Evolutionary conservation across 345 rosid genomes (phyloP), one percentile per base, ranked within the genome.

Genomic region (Corchorus capsularis): DNA sequence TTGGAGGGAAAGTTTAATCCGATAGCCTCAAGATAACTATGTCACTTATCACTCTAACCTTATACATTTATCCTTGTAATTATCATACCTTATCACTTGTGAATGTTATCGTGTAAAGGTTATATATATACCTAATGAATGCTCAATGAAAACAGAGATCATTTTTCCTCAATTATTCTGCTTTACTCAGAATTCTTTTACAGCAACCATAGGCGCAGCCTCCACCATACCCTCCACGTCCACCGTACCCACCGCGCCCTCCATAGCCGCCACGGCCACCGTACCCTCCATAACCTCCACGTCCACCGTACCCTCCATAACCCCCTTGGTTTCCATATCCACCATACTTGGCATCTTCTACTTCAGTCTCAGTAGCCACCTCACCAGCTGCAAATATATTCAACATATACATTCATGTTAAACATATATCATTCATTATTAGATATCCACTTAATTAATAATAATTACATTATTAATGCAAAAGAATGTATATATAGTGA

Each of bases 191-290:
- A n/a, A n/a, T n/a, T n/a, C n/a, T n/a, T n/a, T n/a, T n/a, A n/a
- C 74, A 75, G 50, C 70, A 82, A 17, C 85, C 78, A 37, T 15
- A 67, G 32, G 34, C 39, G 19, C 71, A 63, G 2, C 71, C 22
- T 19, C 63, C 63, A n/a, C 55, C 32, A 6, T 71, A 6, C 11
- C 67, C 61, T 32, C 75, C 64, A 15, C 39, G 8, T 9, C 56
- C 69, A 1, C 69, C 77, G 1, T 9, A 3, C 8, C 65, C 74
- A 20, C 46, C 41, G 0, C n/a, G 8, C 0, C 72, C 72, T 0
- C 72, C 74, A 3, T 47, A 0, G 0, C 74, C 45, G 0, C 74
- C 74, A 34, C 9, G 43, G 11, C 59, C 56, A 16, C 47, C 75
- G 0, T 27, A 7, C 3, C 63, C 72, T 52, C 64, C 78, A 20